phyloP scores from a whole-genome alignment of 108 stramenopile genomes.

The Pseudonitzschia multiseries region DNA sequence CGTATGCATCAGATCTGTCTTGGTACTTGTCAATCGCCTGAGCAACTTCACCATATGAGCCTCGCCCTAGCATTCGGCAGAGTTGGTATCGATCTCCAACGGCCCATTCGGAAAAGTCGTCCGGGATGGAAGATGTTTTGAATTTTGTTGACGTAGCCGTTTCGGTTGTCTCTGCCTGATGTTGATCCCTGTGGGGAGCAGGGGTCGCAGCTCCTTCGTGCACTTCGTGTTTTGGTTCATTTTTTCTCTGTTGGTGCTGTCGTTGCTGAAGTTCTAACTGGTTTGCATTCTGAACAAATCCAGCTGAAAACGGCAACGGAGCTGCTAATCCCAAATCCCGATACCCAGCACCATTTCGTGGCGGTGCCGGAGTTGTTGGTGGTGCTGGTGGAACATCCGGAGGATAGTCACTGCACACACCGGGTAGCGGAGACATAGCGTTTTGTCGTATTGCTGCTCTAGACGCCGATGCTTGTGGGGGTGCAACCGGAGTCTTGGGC shows the following conservation, averaged over 20 bases:
- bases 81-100: slow-evolving; percentile 89
- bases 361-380: slow-evolving; percentile 41
- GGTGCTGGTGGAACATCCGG: slow-evolving; percentile 51
- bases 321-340: slow-evolving; percentile 18
- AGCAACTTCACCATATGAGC: slow-evolving; percentile 97
- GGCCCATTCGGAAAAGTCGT: slow-evolving; percentile 88
- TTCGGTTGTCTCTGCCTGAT: not conserved
- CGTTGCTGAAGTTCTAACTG: slow-evolving; percentile 31
- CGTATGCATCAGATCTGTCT: slow-evolving; percentile 52
- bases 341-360: not conserved
- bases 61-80: slow-evolving; percentile 86
- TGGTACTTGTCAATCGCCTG: slow-evolving; percentile 83
- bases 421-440: not conserved
- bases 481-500: slow-evolving; percentile 8
- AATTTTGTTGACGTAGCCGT: not conserved
- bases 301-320: slow-evolving; percentile 36
- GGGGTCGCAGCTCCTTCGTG: slow-evolving; percentile 48
- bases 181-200: slow-evolving; percentile 24
- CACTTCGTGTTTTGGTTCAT: not conserved
- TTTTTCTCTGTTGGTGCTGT: slow-evolving; percentile 26
- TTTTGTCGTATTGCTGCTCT: not conserved
- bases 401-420: slow-evolving; percentile 3
- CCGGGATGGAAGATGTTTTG: slow-evolving; percentile 17
- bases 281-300: slow-evolving; percentile 35
- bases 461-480: not conserved